phyloP scores from a whole-genome alignment of 2,329 filamentous ascomycete genomes.

The Trichoderma aggressivum region DNA sequence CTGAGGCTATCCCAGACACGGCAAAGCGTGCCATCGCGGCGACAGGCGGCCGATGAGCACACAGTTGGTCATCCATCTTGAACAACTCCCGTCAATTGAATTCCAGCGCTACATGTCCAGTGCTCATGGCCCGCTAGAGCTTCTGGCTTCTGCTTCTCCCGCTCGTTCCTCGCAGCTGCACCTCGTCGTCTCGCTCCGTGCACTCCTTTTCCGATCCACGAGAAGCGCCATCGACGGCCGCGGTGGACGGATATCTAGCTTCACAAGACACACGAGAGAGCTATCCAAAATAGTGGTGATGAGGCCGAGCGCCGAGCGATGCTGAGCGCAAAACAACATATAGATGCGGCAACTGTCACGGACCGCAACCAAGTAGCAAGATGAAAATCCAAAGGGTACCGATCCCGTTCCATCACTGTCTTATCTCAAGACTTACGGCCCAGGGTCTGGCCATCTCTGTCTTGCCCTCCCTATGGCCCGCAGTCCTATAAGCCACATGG shows the following conservation, averaged over 20 bases:
- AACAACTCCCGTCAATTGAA: background rate
- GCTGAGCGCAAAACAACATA: background rate
- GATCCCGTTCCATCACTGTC: background rate
- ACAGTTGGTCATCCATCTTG: background rate
- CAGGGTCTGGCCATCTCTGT: background rate
- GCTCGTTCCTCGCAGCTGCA: background rate
- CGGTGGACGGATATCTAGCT: background rate
- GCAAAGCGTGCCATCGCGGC: background rate
- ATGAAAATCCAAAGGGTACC: conserved; percentile 23
- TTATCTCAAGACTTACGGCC: background rate
- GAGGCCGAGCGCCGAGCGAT: background rate
- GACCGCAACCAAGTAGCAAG: background rate
- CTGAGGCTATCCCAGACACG: background rate
- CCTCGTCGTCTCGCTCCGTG: background rate
- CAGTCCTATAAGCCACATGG: background rate
- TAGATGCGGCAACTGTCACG: background rate
- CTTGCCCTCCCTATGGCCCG: background rate
- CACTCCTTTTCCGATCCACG: background rate
- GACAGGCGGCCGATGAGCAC: background rate
- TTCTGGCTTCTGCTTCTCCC: background rate
- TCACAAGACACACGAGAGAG: background rate
- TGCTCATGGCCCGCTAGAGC: background rate
- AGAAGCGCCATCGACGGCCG: background rate
- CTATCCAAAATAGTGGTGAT: conserved; percentile 3
- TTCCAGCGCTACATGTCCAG: background rate